These are phyloP conservation scores for Penicillium macrosclerotiorum DNA, from an alignment of 495 filamentous ascomycete species.

Conservation along the genomic window DNA sequence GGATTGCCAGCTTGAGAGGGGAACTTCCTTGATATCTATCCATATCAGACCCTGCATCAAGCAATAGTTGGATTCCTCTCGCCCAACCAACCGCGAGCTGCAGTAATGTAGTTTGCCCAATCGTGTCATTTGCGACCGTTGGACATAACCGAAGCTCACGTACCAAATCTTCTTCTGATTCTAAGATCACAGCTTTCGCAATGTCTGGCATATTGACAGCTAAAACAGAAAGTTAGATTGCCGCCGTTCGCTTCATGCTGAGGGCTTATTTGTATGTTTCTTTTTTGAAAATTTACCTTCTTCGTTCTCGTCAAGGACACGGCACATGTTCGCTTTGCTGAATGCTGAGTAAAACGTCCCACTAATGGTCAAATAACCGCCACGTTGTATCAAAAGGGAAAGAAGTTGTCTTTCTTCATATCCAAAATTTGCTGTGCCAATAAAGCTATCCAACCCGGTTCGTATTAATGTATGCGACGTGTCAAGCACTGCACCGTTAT, in stretches of 20 bases:
- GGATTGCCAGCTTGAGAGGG: background rate
- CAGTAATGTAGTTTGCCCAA: background rate
- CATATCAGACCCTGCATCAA: background rate
- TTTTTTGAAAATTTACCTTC: background rate
- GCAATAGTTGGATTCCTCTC: background rate
- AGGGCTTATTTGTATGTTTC: background rate
- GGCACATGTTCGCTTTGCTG: background rate
- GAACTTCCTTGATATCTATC: background rate
- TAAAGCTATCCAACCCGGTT: background rate
- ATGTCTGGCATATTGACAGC: conserved; percentile 1
- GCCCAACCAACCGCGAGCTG: conserved; percentile 1
- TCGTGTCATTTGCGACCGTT: background rate
- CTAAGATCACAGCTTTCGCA: background rate
- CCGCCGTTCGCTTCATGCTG: too few species aligned
- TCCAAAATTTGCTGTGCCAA: background rate
- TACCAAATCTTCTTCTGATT: background rate
- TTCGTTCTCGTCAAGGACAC: conserved; percentile 4
- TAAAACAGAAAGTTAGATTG: too few species aligned
- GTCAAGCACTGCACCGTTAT: background rate
- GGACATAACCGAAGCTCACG: background rate
- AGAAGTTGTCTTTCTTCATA: background rate
- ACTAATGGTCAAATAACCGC: background rate
- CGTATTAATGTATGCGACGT: background rate
- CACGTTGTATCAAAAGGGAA: background rate
- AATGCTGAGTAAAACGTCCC: background rate